Evolutionary conservation across 331 rosid species (phyloP), one percentile per base, ranked within the genome.

Genomic region (Stylosanthes scabra): DNA sequence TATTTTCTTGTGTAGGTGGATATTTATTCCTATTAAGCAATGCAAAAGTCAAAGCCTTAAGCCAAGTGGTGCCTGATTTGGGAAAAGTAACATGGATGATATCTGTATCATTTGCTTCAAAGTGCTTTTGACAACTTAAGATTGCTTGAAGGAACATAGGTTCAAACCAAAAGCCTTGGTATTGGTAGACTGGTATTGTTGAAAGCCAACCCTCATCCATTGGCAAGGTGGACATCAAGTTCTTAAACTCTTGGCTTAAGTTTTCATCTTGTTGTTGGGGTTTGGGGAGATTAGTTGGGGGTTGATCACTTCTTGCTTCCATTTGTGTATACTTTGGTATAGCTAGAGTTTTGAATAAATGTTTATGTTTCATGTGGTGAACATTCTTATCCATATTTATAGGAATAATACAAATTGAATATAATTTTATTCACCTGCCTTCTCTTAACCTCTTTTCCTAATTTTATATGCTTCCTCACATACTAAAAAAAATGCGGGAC

Each of bases 11-110:
- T 14, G 11, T n/a, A 12, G 3, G 4, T 12, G 51, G 9, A 11
- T 51, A 5, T 14, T 28, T 69, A 0, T 39, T 39, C 25, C 64
- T 37, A 12, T 69, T 55, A 11, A 69, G 74, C 13, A 20, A 2
- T 2, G 84, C 31, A 40, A 86, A 86, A 2, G 63, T 8, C 8
- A 85, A 40, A 2, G 85, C 82, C 68, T 86, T 86, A 1, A 81
- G 75, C 88, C 88, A 86, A 51, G 27, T 51, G 25, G 57, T 51
- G 57, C 57, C 57, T 14, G 57, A 51, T 14, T 51, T 51, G 20
- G 75, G 82, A 13, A 40, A 12, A 25, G 71, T 62, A 37, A 62
- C 78, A 2, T 76, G 78, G 61, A 85, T 2, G 47, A 80, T 62
- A 12, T 83, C 87, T 1, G 65, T 9, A 25, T 80, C 71, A 0